These are phyloP conservation scores for Penicillium sp. DNA, from an alignment of 2,329 filamentous ascomycete species.

Conservation along the genomic window DNA sequence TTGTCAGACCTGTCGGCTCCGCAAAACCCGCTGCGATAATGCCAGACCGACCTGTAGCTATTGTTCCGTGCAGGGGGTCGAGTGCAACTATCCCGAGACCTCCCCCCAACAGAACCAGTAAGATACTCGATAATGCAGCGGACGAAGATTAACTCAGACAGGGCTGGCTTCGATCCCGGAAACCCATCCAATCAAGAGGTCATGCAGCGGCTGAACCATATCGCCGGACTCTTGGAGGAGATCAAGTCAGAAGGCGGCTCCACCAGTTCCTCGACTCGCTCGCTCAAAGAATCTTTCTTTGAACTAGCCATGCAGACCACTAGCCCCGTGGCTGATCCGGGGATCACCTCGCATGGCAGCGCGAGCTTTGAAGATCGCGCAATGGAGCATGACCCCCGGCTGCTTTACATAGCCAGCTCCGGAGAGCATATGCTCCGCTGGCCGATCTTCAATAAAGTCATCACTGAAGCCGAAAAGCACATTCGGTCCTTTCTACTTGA, in stretches of 20 bases:
- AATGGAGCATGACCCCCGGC: slow-evolving; percentile 19
- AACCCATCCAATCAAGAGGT: slow-evolving; percentile 21
- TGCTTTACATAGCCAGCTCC: slow-evolving; percentile 24
- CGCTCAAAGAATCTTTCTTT: slow-evolving; percentile 18
- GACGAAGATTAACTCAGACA: slow-evolving; percentile 5
- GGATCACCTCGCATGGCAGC: slow-evolving; percentile 5
- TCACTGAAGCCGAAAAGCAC: slow-evolving; percentile 23
- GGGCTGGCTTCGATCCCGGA: slow-evolving; percentile 16
- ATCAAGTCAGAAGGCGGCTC: slow-evolving; percentile 21
- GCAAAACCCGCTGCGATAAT: slow-evolving; percentile 29
- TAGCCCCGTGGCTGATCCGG: slow-evolving; percentile 16
- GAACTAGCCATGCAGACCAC: slow-evolving; percentile 13
- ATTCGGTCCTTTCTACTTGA: slow-evolving; percentile 26
- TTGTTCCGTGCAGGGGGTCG: slow-evolving; percentile 21
- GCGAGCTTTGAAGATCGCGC: slow-evolving; percentile 15
- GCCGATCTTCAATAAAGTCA: slow-evolving; percentile 23
- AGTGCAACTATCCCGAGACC: slow-evolving; percentile 26
- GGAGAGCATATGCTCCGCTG: slow-evolving; percentile 26
- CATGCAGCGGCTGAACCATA: slow-evolving; percentile 21
- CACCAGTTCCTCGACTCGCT: slow-evolving; percentile 15
- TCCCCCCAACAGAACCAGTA: slow-evolving; percentile 22
- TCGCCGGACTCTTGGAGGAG: slow-evolving; percentile 23
- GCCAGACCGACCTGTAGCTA: slow-evolving; percentile 26
- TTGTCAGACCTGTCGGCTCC: slow-evolving; percentile 27
- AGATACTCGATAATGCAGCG: slow-evolving; percentile 6